Evolutionary conservation across 306 rosid species (phyloP), one percentile per base, ranked within the genome.

Genomic region (Prunus mira): DNA sequence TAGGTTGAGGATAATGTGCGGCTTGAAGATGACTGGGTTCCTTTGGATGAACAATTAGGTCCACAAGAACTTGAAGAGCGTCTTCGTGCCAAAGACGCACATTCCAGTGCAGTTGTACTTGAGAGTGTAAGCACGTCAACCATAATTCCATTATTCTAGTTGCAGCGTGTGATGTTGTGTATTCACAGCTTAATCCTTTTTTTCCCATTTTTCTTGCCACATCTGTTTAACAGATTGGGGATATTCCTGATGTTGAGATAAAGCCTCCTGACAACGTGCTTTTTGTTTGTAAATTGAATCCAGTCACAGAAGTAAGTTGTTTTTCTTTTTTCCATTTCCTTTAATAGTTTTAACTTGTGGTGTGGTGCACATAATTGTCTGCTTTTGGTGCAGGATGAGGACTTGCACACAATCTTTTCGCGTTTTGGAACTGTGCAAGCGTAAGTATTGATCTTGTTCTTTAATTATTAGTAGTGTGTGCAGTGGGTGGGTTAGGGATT

Each of bases 1-100:
- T 82, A 95, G 99, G 86, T 89, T 82, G 96, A 84, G 69, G 90
- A 84, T 84, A 90, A 88, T 38, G 97, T 92, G 81, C 87, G 97
- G 50, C 97, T 95, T 76, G 98, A 95, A 83, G 98, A 95, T 84
- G 99, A 95, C 74, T 95, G 97, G 99, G 97, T 90, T 54, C 97
- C 97, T 67, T 73, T 92, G 90, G 99, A 95, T 84, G 99, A 95
- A 72, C 87, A 89, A 83, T 76, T 95, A 73, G 87, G 88, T 72
- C 80, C 93, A 18, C 72, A 67, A 49, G 97, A 95, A 86, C 93
- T 95, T 72, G 96, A 88, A 81, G 99, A 90, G 90, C 89, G 91
- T 79, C 80, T 92, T 70, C 92, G 91, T 38, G 19, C 91, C 27
- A 92, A 92, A 84, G 97, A 90, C 46, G 99, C 97, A 15, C 97